These are phyloP conservation scores for Elongisporangium senticosum DNA, from an alignment of 352 stramenopile species.

Conservation along the genomic window DNA sequence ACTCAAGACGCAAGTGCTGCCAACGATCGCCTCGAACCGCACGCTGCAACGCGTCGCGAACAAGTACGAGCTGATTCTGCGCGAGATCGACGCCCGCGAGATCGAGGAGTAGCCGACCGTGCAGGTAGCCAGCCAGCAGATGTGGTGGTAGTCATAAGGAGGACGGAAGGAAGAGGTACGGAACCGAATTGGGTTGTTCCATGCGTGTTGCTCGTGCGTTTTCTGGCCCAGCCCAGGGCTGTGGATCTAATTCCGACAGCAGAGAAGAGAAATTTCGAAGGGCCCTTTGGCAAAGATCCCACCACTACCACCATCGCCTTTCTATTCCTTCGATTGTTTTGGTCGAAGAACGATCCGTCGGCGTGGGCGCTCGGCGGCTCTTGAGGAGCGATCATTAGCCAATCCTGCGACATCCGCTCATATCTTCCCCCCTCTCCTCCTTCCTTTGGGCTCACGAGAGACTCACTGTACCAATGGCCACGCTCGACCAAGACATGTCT, in stretches of 20 bases:
- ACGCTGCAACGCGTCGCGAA: constrained; percentile 75
- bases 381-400: background rate
- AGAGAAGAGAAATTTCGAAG: background rate
- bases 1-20: constrained; percentile 63
- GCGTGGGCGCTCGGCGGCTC: background rate
- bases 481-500: background rate
- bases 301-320: too few species aligned
- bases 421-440: background rate
- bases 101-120: constrained; percentile 11
- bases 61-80: constrained; percentile 82
- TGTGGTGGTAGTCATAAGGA: too few species aligned
- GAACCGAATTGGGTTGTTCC: background rate
- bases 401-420: background rate
- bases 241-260: too few species aligned
- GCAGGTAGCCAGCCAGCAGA: too few species aligned
- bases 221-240: too few species aligned
- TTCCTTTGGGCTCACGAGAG: background rate
- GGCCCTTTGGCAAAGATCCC: background rate
- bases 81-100: constrained; percentile 53
- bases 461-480: background rate
- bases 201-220: too few species aligned
- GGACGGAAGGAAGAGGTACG: background rate
- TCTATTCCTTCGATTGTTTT: background rate
- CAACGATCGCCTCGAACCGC: constrained; percentile 74
- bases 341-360: background rate